phyloP scores from a whole-genome alignment of 257 asterid genomes.

The Mentha longifolia region DNA sequence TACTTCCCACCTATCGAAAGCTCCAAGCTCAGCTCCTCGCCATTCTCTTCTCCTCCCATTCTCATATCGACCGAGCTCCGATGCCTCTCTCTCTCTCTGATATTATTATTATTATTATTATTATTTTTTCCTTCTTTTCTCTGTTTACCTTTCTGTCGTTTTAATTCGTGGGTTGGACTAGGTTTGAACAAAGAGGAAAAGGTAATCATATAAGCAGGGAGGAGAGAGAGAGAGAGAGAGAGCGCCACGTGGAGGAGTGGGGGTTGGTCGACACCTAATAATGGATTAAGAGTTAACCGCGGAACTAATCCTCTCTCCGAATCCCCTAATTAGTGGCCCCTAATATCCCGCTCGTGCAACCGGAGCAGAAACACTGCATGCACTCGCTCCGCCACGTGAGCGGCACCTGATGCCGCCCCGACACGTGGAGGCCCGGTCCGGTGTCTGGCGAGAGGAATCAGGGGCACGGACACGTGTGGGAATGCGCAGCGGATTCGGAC shows the following conservation, averaged over 20 bases:
- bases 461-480: conserved; percentile 44
- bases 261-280: no score
- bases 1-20: conserved; percentile 70
- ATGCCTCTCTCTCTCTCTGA: not conserved
- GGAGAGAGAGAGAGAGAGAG: no score
- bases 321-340: no score
- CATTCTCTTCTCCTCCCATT: conserved; percentile 39
- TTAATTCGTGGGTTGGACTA: no score
- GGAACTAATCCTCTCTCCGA: conserved; percentile 35
- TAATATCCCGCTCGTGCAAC: conserved; percentile 19
- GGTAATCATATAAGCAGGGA: no score
- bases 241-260: no score
- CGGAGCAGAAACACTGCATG: conserved; percentile 24
- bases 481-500: conserved; percentile 21
- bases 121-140: no score
- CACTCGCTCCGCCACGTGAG: conserved; percentile 37
- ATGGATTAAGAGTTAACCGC: conserved; percentile 42
- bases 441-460: no score
- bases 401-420: conserved; percentile 24
- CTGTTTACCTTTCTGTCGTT: no score
- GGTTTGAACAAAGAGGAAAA: no score
- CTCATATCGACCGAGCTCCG: no score
- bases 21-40: conserved; percentile 64
- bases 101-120: no score
- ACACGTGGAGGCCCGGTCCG: conserved; percentile 34